A percentile compares a stretch with the other conserved stretches of the same genome.
These are phyloP conservation scores for Orbilia javanica DNA, from an alignment of 2,329 filamentous ascomycete species.

Conservation along the genomic window DNA sequence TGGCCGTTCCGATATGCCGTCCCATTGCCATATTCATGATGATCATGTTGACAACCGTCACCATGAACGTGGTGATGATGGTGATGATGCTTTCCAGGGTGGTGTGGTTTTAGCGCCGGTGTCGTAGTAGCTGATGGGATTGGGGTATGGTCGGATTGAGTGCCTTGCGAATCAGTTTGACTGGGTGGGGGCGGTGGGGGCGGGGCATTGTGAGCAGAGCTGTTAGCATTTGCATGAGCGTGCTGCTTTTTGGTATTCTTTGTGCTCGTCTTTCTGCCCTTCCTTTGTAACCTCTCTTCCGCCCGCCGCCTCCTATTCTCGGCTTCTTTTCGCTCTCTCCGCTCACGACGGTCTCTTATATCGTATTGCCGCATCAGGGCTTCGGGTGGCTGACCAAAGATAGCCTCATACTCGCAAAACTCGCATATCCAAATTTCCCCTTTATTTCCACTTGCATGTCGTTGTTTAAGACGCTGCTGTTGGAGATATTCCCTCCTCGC, in stretches of 20 bases:
- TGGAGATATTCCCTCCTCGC: conserved; percentile 82
- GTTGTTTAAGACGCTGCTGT: conserved; percentile 71
- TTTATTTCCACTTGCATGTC: conserved; percentile 55
- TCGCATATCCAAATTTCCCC: conserved; percentile 95
- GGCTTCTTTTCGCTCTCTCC: conserved; percentile 77
- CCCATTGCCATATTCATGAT: conserved; percentile 35
- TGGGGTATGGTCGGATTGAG: conserved; percentile 62
- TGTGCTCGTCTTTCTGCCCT: conserved; percentile 77
- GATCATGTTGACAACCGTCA: conserved; percentile 54
- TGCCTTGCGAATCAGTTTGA: conserved; percentile 61
- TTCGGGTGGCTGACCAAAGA: conserved; percentile 87
- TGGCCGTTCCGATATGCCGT: conserved; percentile 42
- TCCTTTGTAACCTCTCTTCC: conserved; percentile 93
- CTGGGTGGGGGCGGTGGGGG: conserved; percentile 59
- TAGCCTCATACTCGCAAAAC: conserved; percentile 97
- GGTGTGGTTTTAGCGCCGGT: conserved; percentile 60
- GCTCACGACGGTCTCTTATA: conserved; percentile 88
- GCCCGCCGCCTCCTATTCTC: conserved; percentile 78
- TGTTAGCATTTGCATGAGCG: conserved; percentile 64
- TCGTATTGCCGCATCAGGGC: conserved; percentile 92
- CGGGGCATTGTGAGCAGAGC: conserved; percentile 62
- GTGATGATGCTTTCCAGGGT: conserved; percentile 60
- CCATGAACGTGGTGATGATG: conserved; percentile 59
- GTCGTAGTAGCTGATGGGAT: conserved; percentile 59
- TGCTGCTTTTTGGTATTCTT: conserved; percentile 66